phyloP scores from a whole-genome alignment of 75 land plant genomes.

The Pinus tabuliformis region DNA sequence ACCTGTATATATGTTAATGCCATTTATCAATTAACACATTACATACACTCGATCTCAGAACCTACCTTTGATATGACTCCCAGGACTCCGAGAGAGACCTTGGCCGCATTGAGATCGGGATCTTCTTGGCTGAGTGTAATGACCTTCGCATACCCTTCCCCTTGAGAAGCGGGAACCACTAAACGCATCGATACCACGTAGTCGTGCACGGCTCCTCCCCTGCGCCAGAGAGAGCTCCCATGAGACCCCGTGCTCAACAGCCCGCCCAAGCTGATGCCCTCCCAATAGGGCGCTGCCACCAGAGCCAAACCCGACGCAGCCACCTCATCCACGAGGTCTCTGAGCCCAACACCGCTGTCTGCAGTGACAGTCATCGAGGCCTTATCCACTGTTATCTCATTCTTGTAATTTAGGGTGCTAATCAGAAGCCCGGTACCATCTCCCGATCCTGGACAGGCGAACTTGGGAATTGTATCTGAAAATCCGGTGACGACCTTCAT shows the following conservation, averaged over 20 bases:
- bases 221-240: conserved; percentile 73
- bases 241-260: too few species aligned
- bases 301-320: conserved; percentile 44
- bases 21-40: too few species aligned
- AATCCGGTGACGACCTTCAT: conserved; percentile 52
- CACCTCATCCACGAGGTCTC: conserved; percentile 40
- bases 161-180: conserved; percentile 39
- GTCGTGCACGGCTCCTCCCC: conserved; percentile 68
- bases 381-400: conserved; percentile 29
- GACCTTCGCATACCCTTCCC: conserved; percentile 49
- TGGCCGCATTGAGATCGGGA: conserved; percentile 36
- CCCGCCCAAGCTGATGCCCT: conserved; percentile 57
- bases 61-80: too few species aligned
- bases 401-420: conserved; percentile 46
- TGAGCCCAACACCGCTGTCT: conserved; percentile 53
- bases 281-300: conserved; percentile 69
- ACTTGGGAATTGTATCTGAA: conserved; percentile 60
- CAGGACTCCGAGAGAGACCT: too few species aligned
- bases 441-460: conserved; percentile 46
- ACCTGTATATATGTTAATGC: conserved; percentile 11
- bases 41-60: rapidly evolving
- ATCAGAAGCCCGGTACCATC: conserved; percentile 27
- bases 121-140: conserved; percentile 23
- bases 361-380: conserved; percentile 30
- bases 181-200: conserved; percentile 47